These are phyloP conservation scores for Conoideocrella luteorostrata DNA, from an alignment of 2,329 filamentous ascomycete genomes.

Conservation along the genomic window DNA sequence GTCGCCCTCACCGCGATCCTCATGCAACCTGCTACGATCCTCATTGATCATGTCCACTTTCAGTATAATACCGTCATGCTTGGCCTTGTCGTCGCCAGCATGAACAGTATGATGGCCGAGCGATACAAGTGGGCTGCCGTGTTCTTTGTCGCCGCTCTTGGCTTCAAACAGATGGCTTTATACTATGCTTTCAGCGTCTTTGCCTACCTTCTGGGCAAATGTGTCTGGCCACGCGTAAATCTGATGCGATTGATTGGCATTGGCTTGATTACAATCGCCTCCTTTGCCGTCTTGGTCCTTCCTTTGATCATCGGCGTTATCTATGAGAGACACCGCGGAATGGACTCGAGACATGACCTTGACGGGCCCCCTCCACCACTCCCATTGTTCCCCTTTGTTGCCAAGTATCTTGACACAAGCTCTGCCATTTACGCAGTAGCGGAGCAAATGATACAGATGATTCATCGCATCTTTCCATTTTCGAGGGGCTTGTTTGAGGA, in stretches of 20 bases:
- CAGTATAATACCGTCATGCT: slow-evolving; percentile 99
- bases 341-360: slow-evolving; percentile 49
- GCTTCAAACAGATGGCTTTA: slow-evolving; percentile 98
- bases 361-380: slow-evolving; percentile 55
- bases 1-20: slow-evolving; percentile 84
- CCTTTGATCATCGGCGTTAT: slow-evolving; percentile 69
- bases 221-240: slow-evolving; percentile 68
- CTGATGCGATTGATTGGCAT: slow-evolving; percentile 66
- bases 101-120: slow-evolving; percentile 83
- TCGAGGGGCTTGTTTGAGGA: slow-evolving; percentile 95
- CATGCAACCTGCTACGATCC: slow-evolving; percentile 83
- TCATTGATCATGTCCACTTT: slow-evolving; percentile 93
- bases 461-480: slow-evolving; percentile 94
- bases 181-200: slow-evolving; percentile 95
- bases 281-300: slow-evolving; percentile 69
- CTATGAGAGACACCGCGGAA: slow-evolving; percentile 60
- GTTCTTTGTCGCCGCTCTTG: slow-evolving; percentile 89
- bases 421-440: slow-evolving; percentile 68
- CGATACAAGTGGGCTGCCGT: slow-evolving; percentile 82
- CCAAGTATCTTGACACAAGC: slow-evolving; percentile 52
- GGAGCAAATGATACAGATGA: slow-evolving; percentile 73
- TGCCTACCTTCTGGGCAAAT: slow-evolving; percentile 81
- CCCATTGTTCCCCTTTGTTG: slow-evolving; percentile 53
- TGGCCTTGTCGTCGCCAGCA: slow-evolving; percentile 75
- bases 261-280: slow-evolving; percentile 61